A percentile compares a stretch with the other conserved stretches of the same genome.
Conservation (phyloP, 2,329 filamentous ascomycete species). For the Chrysoporthe puriensis region DNA sequence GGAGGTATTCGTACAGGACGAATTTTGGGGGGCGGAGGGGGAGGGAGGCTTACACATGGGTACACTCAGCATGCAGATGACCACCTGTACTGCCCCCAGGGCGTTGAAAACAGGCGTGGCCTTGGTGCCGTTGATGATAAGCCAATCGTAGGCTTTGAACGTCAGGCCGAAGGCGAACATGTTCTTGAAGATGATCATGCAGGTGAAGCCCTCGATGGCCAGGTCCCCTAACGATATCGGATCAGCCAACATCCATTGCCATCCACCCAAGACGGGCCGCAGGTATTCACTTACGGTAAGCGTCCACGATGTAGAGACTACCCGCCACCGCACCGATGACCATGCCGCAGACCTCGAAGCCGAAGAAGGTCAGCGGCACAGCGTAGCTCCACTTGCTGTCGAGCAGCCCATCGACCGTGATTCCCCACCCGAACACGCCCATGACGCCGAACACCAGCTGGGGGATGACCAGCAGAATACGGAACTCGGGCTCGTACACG, state of each 20-base stretch:
- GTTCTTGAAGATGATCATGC: constrained; percentile 92
- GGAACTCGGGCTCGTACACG: constrained; percentile 89
- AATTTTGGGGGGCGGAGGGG: neutral
- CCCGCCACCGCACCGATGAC: constrained; percentile 86
- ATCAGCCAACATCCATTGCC: constrained; percentile 17
- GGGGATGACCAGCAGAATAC: constrained; percentile 79
- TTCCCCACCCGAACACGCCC: constrained; percentile 84
- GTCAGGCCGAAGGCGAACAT: constrained; percentile 87
- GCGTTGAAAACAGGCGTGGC: constrained; percentile 62
- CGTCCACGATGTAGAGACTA: constrained; percentile 89
- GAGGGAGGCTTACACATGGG: constrained; percentile 71
- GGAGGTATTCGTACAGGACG: neutral
- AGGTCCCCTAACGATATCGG: constrained; percentile 63
- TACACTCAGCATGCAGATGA: constrained; percentile 73
- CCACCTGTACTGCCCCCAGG: constrained; percentile 77
- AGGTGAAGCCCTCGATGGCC: constrained; percentile 85
- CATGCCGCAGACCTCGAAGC: constrained; percentile 84
- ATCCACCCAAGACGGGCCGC: too few species aligned
- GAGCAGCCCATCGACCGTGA: constrained; percentile 66
- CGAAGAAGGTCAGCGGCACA: constrained; percentile 81
- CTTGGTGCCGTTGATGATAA: constrained; percentile 66
- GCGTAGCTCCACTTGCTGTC: constrained; percentile 66
- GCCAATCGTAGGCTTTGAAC: constrained; percentile 83
- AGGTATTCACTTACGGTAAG: constrained; percentile 68
- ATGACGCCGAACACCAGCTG: constrained; percentile 78